Base-by-base conservation (phyloP, 305 asterid species). In the Ruellia speciosa region DNA sequence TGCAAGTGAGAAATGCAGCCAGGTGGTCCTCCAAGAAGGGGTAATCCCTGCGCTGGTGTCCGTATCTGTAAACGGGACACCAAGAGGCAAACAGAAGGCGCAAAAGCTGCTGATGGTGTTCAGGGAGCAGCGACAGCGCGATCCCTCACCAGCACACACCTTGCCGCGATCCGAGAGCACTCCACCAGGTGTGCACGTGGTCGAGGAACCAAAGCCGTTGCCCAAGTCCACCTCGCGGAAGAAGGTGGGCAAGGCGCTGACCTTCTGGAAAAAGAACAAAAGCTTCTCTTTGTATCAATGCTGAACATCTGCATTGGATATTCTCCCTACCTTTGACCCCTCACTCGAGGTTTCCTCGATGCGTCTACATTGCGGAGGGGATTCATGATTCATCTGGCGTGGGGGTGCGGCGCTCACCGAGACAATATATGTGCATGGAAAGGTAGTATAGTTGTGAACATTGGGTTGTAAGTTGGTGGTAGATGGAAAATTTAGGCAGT, bases 21-120 rank as follows among this genome's bases (percentile, higher is more conserved):
- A 88, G 64, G 74, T 88, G 85, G 96, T 93, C 34, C 94, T 93
- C 52, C 97, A 86, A 80, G 99, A 93, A 76, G 99, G 97, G 18
- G 99, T 83, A 28, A 88, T 93, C 52, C 99, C 99, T 14, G 83
- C 99, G 0, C 52, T 93, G 72, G 99, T 93, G 64, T 86, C 95
- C 0, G 74, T 93, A 33, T 93, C 99, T 0, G 99, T 88, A 0
- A 93, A 93, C 0, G 99, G 99, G 59, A 93, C 96, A 0, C 74
- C 74, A 69, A 77, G 99, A 73, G 99, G 97, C 63, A 93, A 88
- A 54, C 99, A 93, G 79, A 93, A 93, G 66, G 97, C 99, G 3
- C 97, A 88, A 68, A 93, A 88, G 80, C 99, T 93, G 66, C 77
- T 93, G 74, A 86, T 84, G 99, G 43, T 93, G 58, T 93, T 93